These are phyloP conservation scores for Alloascoidea africana DNA, from an alignment of 805 yeast species.

Conservation along the genomic window DNA sequence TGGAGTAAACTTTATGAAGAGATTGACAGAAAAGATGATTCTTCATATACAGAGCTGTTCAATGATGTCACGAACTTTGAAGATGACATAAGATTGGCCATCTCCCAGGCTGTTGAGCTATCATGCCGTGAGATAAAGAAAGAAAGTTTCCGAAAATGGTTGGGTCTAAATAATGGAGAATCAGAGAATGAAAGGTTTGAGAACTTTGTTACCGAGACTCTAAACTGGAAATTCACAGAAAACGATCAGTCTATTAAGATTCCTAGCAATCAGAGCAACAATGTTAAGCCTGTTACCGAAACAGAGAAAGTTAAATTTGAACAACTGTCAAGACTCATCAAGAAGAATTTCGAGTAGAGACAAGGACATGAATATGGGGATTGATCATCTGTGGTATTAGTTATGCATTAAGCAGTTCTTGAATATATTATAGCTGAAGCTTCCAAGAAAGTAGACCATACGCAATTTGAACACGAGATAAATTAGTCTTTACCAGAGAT, in stretches of 20 bases:
- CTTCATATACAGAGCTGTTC: conserved; percentile 12
- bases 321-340: conserved; percentile 15
- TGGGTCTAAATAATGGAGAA: conserved; percentile 11
- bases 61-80: conserved; percentile 19
- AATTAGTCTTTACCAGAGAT: no score
- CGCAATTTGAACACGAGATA: no score
- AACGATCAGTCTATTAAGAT: conserved; percentile 11
- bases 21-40: conserved; percentile 1
- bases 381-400: no score
- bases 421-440: no score
- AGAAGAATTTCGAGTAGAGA: conserved; percentile 16
- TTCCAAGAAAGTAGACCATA: no score
- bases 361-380: not conserved
- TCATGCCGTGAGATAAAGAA: conserved; percentile 14
- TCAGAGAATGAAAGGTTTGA: conserved; percentile 9
- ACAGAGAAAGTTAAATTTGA: conserved; percentile 14
- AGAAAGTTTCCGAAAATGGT: conserved; percentile 15
- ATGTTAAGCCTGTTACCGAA: conserved; percentile 14
- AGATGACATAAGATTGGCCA: conserved; percentile 15
- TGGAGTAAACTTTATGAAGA: conserved; percentile 19
- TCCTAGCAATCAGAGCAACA: conserved; percentile 15
- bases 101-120: conserved; percentile 15
- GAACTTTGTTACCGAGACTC: conserved; percentile 12
- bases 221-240: conserved; percentile 13
- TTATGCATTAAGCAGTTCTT: no score